Percentiles rank a stretch among this genome's conserved stretches.
Conservation (phyloP, 495 filamentous ascomycete genomes). For the Talaromyces adpressus region DNA sequence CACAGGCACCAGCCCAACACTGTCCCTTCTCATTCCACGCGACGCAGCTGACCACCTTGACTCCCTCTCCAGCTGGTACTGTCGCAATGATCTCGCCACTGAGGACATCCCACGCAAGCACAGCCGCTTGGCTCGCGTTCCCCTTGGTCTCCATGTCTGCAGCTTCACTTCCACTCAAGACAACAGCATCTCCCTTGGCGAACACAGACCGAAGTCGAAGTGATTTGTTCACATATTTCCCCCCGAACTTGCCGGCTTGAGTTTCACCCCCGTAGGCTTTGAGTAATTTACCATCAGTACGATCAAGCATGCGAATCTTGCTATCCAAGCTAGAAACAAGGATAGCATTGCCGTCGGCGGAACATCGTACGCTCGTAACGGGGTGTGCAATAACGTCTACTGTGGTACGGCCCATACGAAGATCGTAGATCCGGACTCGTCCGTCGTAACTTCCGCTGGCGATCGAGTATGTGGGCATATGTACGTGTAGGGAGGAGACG, state of each 20-base stretch:
- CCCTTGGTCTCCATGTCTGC: slow-evolving; percentile 22
- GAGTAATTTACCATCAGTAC: slow-evolving; percentile 62
- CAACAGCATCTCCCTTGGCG: slow-evolving; percentile 66
- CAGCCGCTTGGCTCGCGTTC: slow-evolving; percentile 45
- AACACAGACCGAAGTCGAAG: slow-evolving; percentile 65
- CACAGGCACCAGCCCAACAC: slow-evolving; percentile 58
- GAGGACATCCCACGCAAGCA: slow-evolving; percentile 89
- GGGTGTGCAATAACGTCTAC: slow-evolving; percentile 58
- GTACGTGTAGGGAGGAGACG: slow-evolving; percentile 52
- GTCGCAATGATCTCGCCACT: slow-evolving; percentile 60
- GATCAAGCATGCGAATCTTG: slow-evolving; percentile 75
- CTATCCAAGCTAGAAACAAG: slow-evolving; percentile 73
- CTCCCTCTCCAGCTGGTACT: slow-evolving; percentile 50
- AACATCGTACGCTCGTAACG: slow-evolving; percentile 62
- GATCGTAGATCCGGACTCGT: slow-evolving; percentile 73
- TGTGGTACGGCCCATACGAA: slow-evolving; percentile 69
- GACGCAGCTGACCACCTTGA: slow-evolving; percentile 54
- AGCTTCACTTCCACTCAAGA: slow-evolving; percentile 76
- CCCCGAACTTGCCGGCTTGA: not conserved
- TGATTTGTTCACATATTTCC: slow-evolving; percentile 55
- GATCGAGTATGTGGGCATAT: slow-evolving; percentile 36
- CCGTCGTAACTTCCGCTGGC: slow-evolving; percentile 79
- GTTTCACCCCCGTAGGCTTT: slow-evolving; percentile 57
- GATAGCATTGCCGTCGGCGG: slow-evolving; percentile 62
- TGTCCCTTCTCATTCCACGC: slow-evolving; percentile 67